phyloP scores from a whole-genome alignment of 768 basidiomycete species.

The Hydnomerulius pinastri region DNA sequence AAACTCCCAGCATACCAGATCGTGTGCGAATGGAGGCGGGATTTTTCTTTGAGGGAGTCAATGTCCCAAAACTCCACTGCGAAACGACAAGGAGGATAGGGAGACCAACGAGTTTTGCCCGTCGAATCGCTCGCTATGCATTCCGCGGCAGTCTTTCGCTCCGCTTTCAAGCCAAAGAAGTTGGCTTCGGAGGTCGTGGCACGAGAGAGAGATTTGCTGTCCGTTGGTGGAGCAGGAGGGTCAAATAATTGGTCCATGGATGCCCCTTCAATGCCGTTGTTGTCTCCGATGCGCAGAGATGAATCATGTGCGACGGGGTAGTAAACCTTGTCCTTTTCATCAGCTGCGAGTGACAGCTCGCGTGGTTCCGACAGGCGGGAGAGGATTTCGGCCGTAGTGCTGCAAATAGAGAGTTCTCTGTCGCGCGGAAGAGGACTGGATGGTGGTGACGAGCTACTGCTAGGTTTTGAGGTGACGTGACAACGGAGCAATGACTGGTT shows the following conservation, averaged over 20 bases:
- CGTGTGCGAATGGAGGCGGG: constrained; percentile 79
- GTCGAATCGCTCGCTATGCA: constrained; percentile 45
- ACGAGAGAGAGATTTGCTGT: constrained; percentile 29
- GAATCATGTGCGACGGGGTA: constrained; percentile 70
- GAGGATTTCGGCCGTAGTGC: constrained; percentile 54
- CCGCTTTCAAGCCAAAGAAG: constrained; percentile 64
- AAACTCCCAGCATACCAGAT: constrained; percentile 89
- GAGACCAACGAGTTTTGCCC: constrained; percentile 59
- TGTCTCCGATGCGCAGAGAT: constrained; percentile 76
- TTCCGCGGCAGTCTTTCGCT: constrained; percentile 41
- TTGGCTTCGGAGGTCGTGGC: constrained; percentile 46
- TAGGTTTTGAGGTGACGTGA: constrained; percentile 48
- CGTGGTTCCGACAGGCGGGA: constrained; percentile 27
- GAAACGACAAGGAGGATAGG: constrained; percentile 82
- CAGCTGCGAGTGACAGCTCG: constrained; percentile 9
- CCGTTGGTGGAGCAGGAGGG: constrained; percentile 24
- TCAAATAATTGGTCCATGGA: constrained; percentile 77
- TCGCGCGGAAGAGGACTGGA: constrained; percentile 39
- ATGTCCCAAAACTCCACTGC: constrained; percentile 91
- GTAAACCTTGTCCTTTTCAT: constrained; percentile 42
- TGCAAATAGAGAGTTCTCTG: constrained; percentile 71
- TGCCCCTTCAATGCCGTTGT: constrained; percentile 47
- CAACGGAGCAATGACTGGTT: constrained; percentile 66
- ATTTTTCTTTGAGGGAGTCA: constrained; percentile 80
- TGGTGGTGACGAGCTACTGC: constrained; percentile 28